Evolutionary conservation across 75 land plant genomes (phyloP).

Genomic region (Gnetum montanum): DNA sequence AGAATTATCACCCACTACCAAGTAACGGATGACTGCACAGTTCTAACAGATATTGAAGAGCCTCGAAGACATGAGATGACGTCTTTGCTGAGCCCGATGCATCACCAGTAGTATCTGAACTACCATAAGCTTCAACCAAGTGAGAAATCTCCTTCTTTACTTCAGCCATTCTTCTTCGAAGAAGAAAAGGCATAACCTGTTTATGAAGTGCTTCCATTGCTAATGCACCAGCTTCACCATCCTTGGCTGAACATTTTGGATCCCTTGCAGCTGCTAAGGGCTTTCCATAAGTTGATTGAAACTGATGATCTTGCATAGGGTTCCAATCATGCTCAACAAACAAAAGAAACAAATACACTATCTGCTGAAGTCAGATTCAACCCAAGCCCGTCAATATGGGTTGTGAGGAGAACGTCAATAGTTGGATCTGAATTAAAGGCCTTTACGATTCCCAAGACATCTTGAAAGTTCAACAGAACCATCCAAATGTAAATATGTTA

Average conservation of each 20-base stretch:
- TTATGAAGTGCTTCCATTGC: slow-evolving; percentile 99
- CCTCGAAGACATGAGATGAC: slow-evolving; percentile 96
- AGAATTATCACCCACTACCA: slow-evolving; percentile 54
- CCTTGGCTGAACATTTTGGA: slow-evolving; percentile 91
- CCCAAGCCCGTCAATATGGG: slow-evolving; percentile 99
- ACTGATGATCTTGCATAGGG: slow-evolving; percentile 98
- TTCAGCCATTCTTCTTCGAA: slow-evolving; percentile 95
- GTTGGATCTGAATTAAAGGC: slow-evolving; percentile 97
- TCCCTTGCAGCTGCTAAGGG: slow-evolving; percentile 85
- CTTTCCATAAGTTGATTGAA: slow-evolving; percentile 90
- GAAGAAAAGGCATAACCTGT: slow-evolving; percentile 99
- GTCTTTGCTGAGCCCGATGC: slow-evolving; percentile 25
- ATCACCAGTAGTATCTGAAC: slow-evolving; percentile 22
- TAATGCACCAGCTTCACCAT: slow-evolving; percentile 94
- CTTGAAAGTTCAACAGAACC: slow-evolving; percentile 88
- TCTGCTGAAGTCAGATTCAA: slow-evolving; percentile 97
- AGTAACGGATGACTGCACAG: slow-evolving; percentile 98
- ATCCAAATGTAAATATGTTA: slow-evolving; percentile 91
- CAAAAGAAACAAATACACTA: slow-evolving; percentile 84
- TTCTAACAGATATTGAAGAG: slow-evolving; percentile 90
- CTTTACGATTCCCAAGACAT: slow-evolving; percentile 94
- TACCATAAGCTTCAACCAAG: slow-evolving; percentile 48
- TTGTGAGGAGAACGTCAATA: slow-evolving; percentile 92
- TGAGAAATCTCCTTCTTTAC: slow-evolving; percentile 74
- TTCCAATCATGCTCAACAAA: slow-evolving; percentile 99